phyloP scores from a whole-genome alignment of 140 eudicot species.

The Flaveria floridana region DNA sequence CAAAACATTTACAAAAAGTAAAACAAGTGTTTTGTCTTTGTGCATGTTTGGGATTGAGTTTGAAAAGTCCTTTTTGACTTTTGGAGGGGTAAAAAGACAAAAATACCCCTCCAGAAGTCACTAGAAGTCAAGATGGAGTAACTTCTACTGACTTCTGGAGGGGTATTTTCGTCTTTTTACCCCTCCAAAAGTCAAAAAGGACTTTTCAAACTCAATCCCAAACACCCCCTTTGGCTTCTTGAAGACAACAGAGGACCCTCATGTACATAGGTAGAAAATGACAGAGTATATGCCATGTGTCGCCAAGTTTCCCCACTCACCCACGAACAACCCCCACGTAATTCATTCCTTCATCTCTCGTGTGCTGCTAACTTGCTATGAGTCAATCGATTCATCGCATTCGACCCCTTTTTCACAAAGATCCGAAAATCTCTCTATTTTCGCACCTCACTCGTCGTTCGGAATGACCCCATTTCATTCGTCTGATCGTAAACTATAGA shows the following conservation, averaged over 20 bases:
- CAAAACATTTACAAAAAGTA: not conserved
- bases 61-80: too few species aligned
- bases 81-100: too few species aligned
- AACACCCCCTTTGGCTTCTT: constrained; percentile 31
- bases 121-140: too few species aligned
- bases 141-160: too few species aligned
- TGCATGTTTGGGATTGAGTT: too few species aligned
- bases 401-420: constrained; percentile 35
- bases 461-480: constrained; percentile 2
- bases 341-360: not conserved
- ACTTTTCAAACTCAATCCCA: too few species aligned
- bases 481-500: constrained; percentile 12
- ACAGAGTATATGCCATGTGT: constrained; percentile 37
- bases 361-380: not conserved
- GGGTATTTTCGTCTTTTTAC: too few species aligned
- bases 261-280: constrained; percentile 14
- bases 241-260: constrained; percentile 12
- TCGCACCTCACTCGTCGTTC: constrained; percentile 22
- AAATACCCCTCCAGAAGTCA: too few species aligned
- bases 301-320: constrained; percentile 25
- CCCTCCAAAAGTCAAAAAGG: too few species aligned
- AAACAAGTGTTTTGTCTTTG: not conserved
- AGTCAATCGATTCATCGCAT: constrained; percentile 28
- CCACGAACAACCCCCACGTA: constrained; percentile 5
- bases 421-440: constrained; percentile 46